Percentiles rank a stretch among this genome's conserved stretches.
phyloP scores from a whole-genome alignment of 1,284 basidiomycete species.

The Pseudozyma pruni region DNA sequence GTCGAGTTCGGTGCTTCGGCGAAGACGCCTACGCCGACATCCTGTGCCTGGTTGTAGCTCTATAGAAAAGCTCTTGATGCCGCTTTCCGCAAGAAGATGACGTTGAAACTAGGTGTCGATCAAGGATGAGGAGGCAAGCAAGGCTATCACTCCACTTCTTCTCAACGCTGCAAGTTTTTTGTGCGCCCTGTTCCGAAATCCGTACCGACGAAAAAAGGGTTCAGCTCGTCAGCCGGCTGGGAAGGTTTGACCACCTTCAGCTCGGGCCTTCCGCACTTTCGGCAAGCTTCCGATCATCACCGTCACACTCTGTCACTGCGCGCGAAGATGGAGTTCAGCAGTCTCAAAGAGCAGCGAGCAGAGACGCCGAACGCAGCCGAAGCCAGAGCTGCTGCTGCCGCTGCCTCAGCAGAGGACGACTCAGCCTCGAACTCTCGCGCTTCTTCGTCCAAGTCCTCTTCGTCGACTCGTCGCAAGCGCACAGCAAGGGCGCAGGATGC shows the following conservation, averaged over 20 bases:
- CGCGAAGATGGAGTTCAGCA: constrained; percentile 39
- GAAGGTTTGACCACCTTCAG: constrained; percentile 12
- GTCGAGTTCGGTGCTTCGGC: not conserved
- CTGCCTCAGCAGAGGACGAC: constrained; percentile 18
- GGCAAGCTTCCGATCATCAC: constrained; percentile 5
- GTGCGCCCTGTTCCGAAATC: constrained; percentile 28
- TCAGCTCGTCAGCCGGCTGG: constrained; percentile 15
- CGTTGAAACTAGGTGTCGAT: not conserved
- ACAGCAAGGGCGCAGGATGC: not conserved
- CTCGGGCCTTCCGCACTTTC: constrained; percentile 26
- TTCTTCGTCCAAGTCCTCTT: constrained; percentile 10
- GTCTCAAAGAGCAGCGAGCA: constrained; percentile 31
- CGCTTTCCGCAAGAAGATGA: not conserved
- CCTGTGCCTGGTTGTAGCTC: not conserved
- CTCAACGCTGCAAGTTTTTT: constrained; percentile 11
- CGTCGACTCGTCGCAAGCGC: constrained; percentile 3
- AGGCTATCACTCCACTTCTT: constrained; percentile 24
- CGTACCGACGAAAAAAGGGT: constrained; percentile 21
- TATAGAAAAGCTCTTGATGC: not conserved
- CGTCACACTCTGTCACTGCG: not conserved
- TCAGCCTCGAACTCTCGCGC: constrained; percentile 6
- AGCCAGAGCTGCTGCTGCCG: constrained; percentile 35
- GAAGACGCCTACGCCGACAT: constrained; percentile 6
- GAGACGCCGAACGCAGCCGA: constrained; percentile 28
- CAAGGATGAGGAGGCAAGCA: not conserved